Evolutionary conservation across 2,329 filamentous ascomycete genomes (phyloP), one percentile per base, ranked within the genome.

Genomic region (Colletotrichum theobromicola): DNA sequence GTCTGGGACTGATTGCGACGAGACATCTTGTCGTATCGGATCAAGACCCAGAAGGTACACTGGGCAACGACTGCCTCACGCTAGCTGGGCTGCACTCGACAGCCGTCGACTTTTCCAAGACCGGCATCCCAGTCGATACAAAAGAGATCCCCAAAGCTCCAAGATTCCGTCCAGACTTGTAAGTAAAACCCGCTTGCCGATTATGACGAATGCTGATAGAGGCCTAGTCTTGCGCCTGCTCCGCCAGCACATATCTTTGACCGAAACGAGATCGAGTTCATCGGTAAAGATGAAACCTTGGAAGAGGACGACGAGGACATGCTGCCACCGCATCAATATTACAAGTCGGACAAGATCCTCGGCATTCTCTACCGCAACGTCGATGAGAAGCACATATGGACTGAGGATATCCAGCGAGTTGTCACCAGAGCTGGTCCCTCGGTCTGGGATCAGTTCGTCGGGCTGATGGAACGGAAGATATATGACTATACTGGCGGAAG

Each of bases 21-120:
- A 83, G 88, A 4, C 93, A 95, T 78, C 87, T 92, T 77, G 87
- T 93, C 1, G 79, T 94, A 18, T 91, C 93, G 0, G 94, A 95
- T 79, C 87, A 90, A 70, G 81, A 83, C 28, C 46, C 77, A 0
- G 30, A 78, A 0, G 93, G 93, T 0, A 93, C 91, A 0, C 76
- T 84, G 2, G 83, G 92, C 68, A 21, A 62, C 0, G 82, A 88
- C 5, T 94, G 93, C 72, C 67, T 85, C 15, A 81, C 78, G 2
- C 85, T 95, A 18, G 93, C 93, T 0, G 86, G 87, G 75, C 82
- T 95, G 79, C 91, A 94, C 77, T 95, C 93, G 0, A 92, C 88
- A 0, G 93, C 93, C 0, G 93, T 95, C 0, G 93, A 95, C 80
- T 95, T 94, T 78, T 94, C 93, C 4, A 95, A 95, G 82, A 94